Conservation (phyloP, 148 eudicot species). For the Rhododendron molle region DNA sequence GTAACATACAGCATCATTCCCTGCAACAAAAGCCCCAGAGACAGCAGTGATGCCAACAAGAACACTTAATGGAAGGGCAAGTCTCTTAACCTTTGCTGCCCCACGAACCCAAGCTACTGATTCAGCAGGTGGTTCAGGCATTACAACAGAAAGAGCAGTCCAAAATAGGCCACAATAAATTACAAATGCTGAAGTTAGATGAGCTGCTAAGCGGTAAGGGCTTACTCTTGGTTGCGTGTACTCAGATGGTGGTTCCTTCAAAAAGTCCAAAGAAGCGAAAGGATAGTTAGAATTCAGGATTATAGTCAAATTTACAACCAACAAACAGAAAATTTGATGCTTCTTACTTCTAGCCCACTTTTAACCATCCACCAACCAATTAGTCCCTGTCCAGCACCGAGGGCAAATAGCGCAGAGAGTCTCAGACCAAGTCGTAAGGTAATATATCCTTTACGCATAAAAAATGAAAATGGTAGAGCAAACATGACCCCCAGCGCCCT, state of each 20-base stretch:
- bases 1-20: constrained; percentile 90
- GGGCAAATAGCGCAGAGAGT: constrained; percentile 81
- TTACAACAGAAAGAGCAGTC: constrained; percentile 94
- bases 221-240: constrained; percentile 88
- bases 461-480: constrained; percentile 93
- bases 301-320: neutral
- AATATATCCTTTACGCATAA: constrained; percentile 83
- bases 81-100: constrained; percentile 84
- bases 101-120: constrained; percentile 86
- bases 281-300: neutral
- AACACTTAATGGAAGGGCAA: constrained; percentile 79
- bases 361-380: constrained; percentile 99
- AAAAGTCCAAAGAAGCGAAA: neutral
- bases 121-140: constrained; percentile 99
- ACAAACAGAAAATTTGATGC: neutral
- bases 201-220: constrained; percentile 96
- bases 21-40: constrained; percentile 99
- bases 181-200: constrained; percentile 87
- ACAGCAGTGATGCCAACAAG: constrained; percentile 89
- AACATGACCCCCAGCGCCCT: constrained; percentile 96
- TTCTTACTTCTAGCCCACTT: constrained; percentile 91
- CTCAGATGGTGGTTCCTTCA: constrained; percentile 81
- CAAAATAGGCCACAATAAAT: constrained; percentile 89
- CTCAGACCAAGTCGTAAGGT: constrained; percentile 69
- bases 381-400: constrained; percentile 96